Evolutionary conservation across 345 rosid genomes (phyloP).

Genomic region (Heritiera fomes): DNA sequence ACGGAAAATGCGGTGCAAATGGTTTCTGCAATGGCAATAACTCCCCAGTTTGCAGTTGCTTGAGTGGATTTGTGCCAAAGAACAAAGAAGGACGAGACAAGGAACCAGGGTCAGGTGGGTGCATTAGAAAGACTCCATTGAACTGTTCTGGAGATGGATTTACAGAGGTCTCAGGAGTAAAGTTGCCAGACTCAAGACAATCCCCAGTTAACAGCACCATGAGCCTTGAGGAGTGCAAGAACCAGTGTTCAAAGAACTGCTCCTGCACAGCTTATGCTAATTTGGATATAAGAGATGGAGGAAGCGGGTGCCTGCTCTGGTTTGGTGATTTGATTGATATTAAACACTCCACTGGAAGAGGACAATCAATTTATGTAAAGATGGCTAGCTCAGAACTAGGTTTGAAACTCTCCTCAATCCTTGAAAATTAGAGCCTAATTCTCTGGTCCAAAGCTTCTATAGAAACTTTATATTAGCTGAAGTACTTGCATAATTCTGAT

Average conservation of each 20-base stretch:
- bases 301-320: conserved; percentile 53
- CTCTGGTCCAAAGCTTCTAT: too few species aligned
- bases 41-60: conserved; percentile 41
- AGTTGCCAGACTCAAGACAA: conserved; percentile 42
- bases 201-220: conserved; percentile 27
- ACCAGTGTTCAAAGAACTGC: conserved; percentile 43
- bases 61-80: conserved; percentile 45
- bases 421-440: neutral
- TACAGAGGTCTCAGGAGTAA: conserved; percentile 28
- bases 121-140: conserved; percentile 35
- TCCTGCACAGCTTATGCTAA: conserved; percentile 53
- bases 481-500: neutral
- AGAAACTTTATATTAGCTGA: too few species aligned
- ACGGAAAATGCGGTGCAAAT: conserved; percentile 41
- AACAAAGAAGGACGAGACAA: conserved; percentile 34
- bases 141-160: conserved; percentile 40
- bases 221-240: conserved; percentile 37
- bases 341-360: conserved; percentile 29
- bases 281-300: conserved; percentile 36
- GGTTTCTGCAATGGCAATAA: conserved; percentile 42
- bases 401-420: conserved; percentile 9
- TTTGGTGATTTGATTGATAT: conserved; percentile 37
- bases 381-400: conserved; percentile 36
- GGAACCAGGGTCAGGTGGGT: conserved; percentile 47
- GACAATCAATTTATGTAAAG: conserved; percentile 42